Evolutionary conservation across 2,329 filamentous ascomycete species (phyloP).

Genomic region (Paracoccidioides lutzii): DNA sequence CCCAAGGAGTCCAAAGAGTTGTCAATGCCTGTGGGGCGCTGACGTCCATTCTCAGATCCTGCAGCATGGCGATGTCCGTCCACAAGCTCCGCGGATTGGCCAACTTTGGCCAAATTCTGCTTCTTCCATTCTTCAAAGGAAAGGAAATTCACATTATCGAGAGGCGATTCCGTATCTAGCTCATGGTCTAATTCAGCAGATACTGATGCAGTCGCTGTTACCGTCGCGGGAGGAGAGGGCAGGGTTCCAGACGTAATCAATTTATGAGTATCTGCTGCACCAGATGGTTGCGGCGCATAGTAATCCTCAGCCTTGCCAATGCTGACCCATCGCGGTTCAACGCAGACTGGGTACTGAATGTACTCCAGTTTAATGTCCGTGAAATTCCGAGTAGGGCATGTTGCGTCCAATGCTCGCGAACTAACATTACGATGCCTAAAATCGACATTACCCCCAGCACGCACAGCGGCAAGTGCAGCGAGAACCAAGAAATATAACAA

Average conservation of each 20-base stretch:
- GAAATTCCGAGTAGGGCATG: constrained; percentile 14
- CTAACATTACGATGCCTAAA: constrained; percentile 4
- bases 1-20: constrained; percentile 67
- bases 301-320: constrained; percentile 1
- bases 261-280: neutral
- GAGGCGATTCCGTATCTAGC: constrained; percentile 49
- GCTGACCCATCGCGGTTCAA: constrained; percentile 12
- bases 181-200: constrained; percentile 27
- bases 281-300: constrained; percentile 2
- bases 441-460: neutral
- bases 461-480: neutral
- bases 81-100: constrained; percentile 60
- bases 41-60: constrained; percentile 37
- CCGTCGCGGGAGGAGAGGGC: neutral
- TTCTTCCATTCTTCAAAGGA: constrained; percentile 99
- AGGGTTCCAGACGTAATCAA: neutral
- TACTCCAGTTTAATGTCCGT: constrained; percentile 12
- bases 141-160: constrained; percentile 71
- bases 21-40: constrained; percentile 40
- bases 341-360: constrained; percentile 17
- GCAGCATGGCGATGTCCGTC: constrained; percentile 42
- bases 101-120: constrained; percentile 73
- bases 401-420: constrained; percentile 9
- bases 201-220: neutral
- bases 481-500: neutral